Evolutionary conservation across 2,329 filamentous ascomycete genomes (phyloP).

Genomic region (Daldinia sp.): DNA sequence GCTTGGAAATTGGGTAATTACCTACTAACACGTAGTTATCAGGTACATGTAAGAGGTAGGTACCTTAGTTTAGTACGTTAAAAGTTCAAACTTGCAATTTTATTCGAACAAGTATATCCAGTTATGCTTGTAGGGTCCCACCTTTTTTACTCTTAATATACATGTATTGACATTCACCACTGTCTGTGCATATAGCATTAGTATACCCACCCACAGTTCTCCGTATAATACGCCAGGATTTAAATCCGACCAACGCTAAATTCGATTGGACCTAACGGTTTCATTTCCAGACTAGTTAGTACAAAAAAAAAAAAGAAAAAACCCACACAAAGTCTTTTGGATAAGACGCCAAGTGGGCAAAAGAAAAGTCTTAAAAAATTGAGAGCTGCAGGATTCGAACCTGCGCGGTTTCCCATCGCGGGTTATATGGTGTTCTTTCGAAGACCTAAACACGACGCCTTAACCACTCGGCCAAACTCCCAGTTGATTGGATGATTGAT

Average conservation of each 20-base stretch:
- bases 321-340: not conserved
- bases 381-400: conserved; percentile 66
- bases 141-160: too few relatives aligned
- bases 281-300: not conserved
- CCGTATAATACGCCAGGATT: not conserved
- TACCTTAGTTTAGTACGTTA: too few relatives aligned
- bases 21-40: not conserved
- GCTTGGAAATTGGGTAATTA: not conserved
- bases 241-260: not conserved
- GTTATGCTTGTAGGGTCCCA: not conserved
- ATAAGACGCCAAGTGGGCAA: conserved; percentile 4
- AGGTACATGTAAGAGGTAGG: too few relatives aligned
- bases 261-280: not conserved
- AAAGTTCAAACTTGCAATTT: not conserved
- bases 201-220: not conserved
- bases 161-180: not conserved
- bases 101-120: not conserved
- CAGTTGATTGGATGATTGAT: conserved; percentile 22
- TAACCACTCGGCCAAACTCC: conserved; percentile 68
- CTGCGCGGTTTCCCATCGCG: conserved; percentile 60
- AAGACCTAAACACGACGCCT: conserved; percentile 66
- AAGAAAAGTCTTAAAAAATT: conserved; percentile 39
- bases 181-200: too few relatives aligned
- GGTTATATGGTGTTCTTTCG: conserved; percentile 42
- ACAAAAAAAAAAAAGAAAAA: not conserved